Percentiles rank a stretch among this genome's conserved stretches.
These are phyloP conservation scores for Aspergillus olivimuriae DNA, from an alignment of 495 filamentous ascomycete species.

Conservation along the genomic window DNA sequence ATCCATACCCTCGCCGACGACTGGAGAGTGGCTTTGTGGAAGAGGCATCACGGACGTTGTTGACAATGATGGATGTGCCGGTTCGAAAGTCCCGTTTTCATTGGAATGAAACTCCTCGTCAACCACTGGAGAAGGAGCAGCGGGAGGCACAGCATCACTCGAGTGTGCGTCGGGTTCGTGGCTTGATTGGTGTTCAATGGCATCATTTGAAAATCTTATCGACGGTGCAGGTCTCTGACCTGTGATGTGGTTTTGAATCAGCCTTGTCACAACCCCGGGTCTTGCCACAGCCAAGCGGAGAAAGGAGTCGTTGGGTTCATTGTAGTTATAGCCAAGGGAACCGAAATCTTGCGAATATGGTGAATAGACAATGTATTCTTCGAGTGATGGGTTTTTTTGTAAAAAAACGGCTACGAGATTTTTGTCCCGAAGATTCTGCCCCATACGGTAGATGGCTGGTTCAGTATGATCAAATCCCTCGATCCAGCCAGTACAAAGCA, in stretches of 20 bases:
- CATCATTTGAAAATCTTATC: too few species aligned
- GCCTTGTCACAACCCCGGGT: constrained; percentile 1
- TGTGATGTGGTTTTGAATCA: not conserved
- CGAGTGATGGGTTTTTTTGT: not conserved
- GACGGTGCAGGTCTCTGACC: too few species aligned
- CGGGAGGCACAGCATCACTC: too few species aligned
- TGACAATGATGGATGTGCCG: too few species aligned
- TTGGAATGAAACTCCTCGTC: too few species aligned
- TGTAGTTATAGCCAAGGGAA: constrained; percentile 7
- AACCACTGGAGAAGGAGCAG: too few species aligned
- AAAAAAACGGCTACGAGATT: constrained; percentile 17
- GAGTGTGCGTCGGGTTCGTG: too few species aligned
- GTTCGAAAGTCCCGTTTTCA: too few species aligned
- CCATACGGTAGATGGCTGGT: constrained; percentile 18
- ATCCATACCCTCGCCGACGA: too few species aligned
- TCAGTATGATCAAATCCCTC: constrained; percentile 31
- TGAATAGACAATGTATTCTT: constrained; percentile 26
- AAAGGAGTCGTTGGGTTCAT: constrained; percentile 4
- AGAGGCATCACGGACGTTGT: too few species aligned
- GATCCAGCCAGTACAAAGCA: constrained; percentile 31
- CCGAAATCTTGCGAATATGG: constrained; percentile 16
- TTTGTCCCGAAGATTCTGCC: constrained; percentile 18
- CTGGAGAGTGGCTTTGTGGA: too few species aligned
- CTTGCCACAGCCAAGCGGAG: constrained; percentile 21
- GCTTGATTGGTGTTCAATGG: too few species aligned